Evolutionary conservation across 495 filamentous ascomycete genomes (phyloP).

Genomic region (Cetradonia linearis): DNA sequence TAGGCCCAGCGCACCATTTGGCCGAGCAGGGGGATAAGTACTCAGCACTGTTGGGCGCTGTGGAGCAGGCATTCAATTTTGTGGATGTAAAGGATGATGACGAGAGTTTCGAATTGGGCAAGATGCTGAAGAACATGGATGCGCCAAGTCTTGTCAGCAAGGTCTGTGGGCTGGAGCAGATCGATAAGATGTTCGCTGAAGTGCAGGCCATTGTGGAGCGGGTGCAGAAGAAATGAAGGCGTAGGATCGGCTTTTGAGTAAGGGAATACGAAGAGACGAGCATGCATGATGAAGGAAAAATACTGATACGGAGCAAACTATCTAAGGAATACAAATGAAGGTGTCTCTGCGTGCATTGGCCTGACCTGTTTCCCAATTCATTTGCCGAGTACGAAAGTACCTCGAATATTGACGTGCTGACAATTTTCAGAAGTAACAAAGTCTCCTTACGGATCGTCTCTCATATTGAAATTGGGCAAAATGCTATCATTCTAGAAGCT

Average conservation of each 20-base stretch:
- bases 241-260: neutral
- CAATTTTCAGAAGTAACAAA: neutral
- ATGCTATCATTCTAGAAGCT: neutral
- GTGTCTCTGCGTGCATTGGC: neutral
- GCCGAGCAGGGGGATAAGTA: slow-evolving; percentile 65
- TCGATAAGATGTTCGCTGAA: slow-evolving; percentile 60
- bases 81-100: slow-evolving; percentile 83
- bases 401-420: neutral
- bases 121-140: slow-evolving; percentile 62
- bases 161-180: slow-evolving; percentile 63
- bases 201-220: slow-evolving; percentile 65
- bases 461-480: neutral
- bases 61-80: slow-evolving; percentile 85
- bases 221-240: slow-evolving; percentile 47
- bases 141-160: slow-evolving; percentile 58
- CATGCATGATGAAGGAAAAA: slow-evolving; percentile 1
- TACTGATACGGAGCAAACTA: neutral
- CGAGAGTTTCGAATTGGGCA: slow-evolving; percentile 71
- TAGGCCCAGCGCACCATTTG: slow-evolving; percentile 78
- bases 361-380: neutral
- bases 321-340: neutral
- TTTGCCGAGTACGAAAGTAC: neutral
- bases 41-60: slow-evolving; percentile 58
- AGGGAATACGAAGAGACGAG: neutral
- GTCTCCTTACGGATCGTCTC: neutral